A percentile compares a stretch with the other conserved stretches of the same genome.
Evolutionary conservation across 169 alveolate species (phyloP).

Genomic region (Cryptosporidium canis): DNA sequence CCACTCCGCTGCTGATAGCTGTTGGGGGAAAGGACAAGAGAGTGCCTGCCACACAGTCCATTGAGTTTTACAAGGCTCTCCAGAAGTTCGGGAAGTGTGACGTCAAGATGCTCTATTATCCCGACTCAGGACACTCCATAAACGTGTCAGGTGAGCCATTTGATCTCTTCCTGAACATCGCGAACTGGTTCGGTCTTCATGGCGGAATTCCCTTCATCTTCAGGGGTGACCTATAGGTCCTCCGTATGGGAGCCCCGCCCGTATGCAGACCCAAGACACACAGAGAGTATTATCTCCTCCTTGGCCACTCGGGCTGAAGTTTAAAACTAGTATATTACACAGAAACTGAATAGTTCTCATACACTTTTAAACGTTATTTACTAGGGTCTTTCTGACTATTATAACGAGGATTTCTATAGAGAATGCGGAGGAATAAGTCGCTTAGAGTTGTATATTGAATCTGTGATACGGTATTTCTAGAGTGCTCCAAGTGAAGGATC

Average conservation of each 20-base stretch:
- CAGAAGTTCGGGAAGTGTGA: conserved; percentile 26
- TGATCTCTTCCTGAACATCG: conserved; percentile 18
- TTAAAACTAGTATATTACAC: no score
- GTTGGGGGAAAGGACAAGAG: conserved; percentile 37
- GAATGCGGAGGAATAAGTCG: no score
- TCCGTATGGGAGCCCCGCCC: no score
- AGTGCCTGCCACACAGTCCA: conserved; percentile 47
- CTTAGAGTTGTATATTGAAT: no score
- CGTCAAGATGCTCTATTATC: conserved; percentile 37
- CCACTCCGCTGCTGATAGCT: conserved; percentile 43
- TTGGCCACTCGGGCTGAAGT: no score
- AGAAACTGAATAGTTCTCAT: no score
- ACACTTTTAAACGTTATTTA: no score
- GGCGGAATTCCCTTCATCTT: conserved; percentile 25
- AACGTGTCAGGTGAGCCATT: not conserved
- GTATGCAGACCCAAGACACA: no score
- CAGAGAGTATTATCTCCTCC: no score
- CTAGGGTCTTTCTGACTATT: no score
- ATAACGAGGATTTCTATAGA: not conserved
- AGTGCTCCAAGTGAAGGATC: not conserved
- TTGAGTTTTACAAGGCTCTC: conserved; percentile 55
- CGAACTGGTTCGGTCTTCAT: conserved; percentile 47
- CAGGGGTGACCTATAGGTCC: not conserved
- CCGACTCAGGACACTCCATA: conserved; percentile 21
- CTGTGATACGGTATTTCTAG: not conserved